Conservation (phyloP, 768 basidiomycete genomes). For the Phylloporus arenicola region DNA sequence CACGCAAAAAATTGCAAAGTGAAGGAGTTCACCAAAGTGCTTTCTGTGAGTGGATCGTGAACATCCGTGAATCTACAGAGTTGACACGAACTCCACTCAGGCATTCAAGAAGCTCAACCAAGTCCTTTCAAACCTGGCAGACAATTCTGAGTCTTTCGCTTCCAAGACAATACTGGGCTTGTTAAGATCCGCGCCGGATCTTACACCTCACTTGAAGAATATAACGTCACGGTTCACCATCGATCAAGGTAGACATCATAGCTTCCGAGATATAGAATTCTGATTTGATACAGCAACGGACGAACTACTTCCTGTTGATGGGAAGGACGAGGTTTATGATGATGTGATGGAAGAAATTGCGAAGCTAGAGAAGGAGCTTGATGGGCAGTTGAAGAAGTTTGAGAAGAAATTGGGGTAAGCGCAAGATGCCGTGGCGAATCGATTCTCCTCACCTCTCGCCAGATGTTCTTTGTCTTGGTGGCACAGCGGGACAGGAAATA, state of each 20-base stretch:
- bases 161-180: slow-evolving; percentile 73
- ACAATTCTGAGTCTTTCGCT: slow-evolving; percentile 66
- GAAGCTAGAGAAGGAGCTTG: slow-evolving; percentile 64
- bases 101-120: slow-evolving; percentile 70
- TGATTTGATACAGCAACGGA: slow-evolving; percentile 44
- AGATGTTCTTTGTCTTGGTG: slow-evolving; percentile 54
- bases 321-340: slow-evolving; percentile 85
- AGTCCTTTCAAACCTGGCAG: slow-evolving; percentile 57
- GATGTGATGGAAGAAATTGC: slow-evolving; percentile 64
- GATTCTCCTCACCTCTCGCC: slow-evolving; percentile 20
- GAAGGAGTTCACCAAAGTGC: slow-evolving; percentile 81
- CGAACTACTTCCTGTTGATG: slow-evolving; percentile 75
- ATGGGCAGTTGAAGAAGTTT: slow-evolving; percentile 60
- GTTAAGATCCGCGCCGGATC: slow-evolving; percentile 76
- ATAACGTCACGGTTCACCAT: slow-evolving; percentile 60
- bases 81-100: slow-evolving; percentile 33
- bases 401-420: slow-evolving; percentile 62
- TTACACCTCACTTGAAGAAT: slow-evolving; percentile 63
- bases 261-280: slow-evolving; percentile 13
- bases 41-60: slow-evolving; percentile 47
- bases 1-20: slow-evolving; percentile 89
- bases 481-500: slow-evolving; percentile 80
- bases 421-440: slow-evolving; percentile 3
- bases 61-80: background rate
- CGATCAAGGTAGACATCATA: slow-evolving; percentile 48